Evolutionary conservation across 495 filamentous ascomycete species (phyloP).

Genomic region (Penicillium manginii): DNA sequence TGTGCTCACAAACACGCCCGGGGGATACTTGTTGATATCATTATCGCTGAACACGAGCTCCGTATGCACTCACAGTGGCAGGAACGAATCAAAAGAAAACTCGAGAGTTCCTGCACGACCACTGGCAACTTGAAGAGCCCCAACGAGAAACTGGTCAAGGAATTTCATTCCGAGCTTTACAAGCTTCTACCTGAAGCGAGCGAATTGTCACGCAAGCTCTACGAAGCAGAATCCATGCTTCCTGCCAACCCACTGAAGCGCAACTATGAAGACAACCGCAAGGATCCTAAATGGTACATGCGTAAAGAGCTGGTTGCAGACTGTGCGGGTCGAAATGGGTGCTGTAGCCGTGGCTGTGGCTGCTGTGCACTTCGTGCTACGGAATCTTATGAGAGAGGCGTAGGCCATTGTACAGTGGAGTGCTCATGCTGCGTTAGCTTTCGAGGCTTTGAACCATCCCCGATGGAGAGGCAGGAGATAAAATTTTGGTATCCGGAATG

Average conservation of each 20-base stretch:
- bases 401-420: conserved; percentile 4
- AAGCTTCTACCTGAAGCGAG: background rate
- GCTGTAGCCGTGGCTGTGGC: conserved; percentile 6
- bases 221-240: background rate
- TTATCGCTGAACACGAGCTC: background rate
- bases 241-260: background rate
- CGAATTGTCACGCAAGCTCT: background rate
- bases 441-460: background rate
- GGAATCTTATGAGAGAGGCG: background rate
- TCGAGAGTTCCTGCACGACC: background rate
- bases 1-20: background rate
- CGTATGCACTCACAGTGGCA: background rate
- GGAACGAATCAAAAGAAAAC: background rate
- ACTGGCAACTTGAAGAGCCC: background rate
- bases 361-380: conserved; percentile 2
- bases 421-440: conserved; percentile 1
- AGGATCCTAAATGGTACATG: conserved; percentile 2
- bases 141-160: background rate
- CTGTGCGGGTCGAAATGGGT: background rate
- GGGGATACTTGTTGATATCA: background rate
- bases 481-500: no score
- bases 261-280: background rate
- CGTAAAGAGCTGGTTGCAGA: conserved; percentile 7
- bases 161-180: background rate
- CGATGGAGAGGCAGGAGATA: background rate